Percentiles rank a stretch among this genome's conserved stretches.
Conservation (phyloP, 2,329 filamentous ascomycete species). For the Hawksworthiomyces lignivorus region DNA sequence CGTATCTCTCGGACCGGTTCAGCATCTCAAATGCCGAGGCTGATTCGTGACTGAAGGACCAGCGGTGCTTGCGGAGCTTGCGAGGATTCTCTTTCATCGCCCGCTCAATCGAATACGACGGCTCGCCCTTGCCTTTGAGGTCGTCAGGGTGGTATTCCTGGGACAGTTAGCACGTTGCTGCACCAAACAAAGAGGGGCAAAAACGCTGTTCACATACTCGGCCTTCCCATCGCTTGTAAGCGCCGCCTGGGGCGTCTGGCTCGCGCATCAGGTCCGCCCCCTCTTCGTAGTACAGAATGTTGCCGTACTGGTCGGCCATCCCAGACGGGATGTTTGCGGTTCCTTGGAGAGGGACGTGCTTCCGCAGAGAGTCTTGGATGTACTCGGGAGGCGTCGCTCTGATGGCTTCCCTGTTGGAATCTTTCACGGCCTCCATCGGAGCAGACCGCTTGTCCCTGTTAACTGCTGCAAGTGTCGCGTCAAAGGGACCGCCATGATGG, state of each 20-base stretch:
- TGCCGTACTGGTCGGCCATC: constrained; percentile 57
- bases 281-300: constrained; percentile 70
- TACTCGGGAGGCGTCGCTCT: constrained; percentile 74
- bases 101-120: constrained; percentile 63
- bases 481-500: constrained; percentile 87
- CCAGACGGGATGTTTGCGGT: constrained; percentile 72
- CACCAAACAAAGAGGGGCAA: too few species aligned
- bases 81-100: constrained; percentile 53
- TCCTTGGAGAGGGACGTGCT: constrained; percentile 74
- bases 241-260: constrained; percentile 56
- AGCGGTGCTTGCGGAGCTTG: constrained; percentile 21
- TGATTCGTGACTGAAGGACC: constrained; percentile 19
- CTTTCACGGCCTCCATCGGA: constrained; percentile 68
- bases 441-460: constrained; percentile 58
- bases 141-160: constrained; percentile 67
- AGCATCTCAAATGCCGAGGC: constrained; percentile 42
- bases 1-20: background rate
- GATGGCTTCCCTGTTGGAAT: constrained; percentile 68
- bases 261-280: constrained; percentile 82
- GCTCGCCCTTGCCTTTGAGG: constrained; percentile 76
- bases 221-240: constrained; percentile 62
- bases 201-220: too few species aligned
- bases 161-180: background rate
- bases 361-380: constrained; percentile 63
- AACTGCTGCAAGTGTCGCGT: constrained; percentile 67